These are phyloP conservation scores for Aulographum hederae DNA, from an alignment of 2,329 filamentous ascomycete genomes.

Conservation along the genomic window DNA sequence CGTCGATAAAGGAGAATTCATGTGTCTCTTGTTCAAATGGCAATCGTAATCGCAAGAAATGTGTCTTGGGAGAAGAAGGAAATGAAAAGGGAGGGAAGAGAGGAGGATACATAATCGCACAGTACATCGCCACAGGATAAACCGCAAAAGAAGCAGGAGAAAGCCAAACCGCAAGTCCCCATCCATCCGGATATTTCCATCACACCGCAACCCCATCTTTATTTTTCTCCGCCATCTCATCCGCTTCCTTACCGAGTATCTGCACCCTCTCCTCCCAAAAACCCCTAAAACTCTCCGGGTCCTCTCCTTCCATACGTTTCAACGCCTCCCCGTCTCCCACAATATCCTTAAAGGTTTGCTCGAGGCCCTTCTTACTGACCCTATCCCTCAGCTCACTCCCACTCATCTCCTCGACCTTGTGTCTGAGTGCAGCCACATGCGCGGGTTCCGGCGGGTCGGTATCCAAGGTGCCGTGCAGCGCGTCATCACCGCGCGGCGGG, in stretches of 20 bases:
- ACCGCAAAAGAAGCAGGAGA: not conserved
- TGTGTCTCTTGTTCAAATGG: no score
- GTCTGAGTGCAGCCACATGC: conserved; percentile 36
- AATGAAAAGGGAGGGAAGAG: no score
- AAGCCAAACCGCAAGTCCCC: not conserved
- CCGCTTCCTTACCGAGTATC: no score
- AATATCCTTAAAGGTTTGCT: conserved; percentile 42
- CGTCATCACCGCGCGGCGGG: conserved; percentile 17
- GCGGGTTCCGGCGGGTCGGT: conserved; percentile 20
- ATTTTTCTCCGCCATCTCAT: not conserved
- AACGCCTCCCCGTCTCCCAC: conserved; percentile 49
- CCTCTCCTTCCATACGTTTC: conserved; percentile 41
- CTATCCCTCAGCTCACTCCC: conserved; percentile 38
- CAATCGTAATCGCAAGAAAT: no score
- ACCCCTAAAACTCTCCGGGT: no score
- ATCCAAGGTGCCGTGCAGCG: conserved; percentile 16
- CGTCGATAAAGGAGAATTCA: no score
- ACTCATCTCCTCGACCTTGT: conserved; percentile 43
- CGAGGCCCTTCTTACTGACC: conserved; percentile 38
- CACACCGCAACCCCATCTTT: conserved; percentile 1
- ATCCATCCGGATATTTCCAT: not conserved
- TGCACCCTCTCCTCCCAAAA: no score
- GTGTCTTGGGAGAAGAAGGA: no score
- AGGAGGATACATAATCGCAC: no score
- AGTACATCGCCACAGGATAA: no score